Percentiles rank a stretch among this genome's conserved stretches.
These are phyloP conservation scores for Scleroderma citrinum DNA, from an alignment of 768 basidiomycete species.

Conservation along the genomic window DNA sequence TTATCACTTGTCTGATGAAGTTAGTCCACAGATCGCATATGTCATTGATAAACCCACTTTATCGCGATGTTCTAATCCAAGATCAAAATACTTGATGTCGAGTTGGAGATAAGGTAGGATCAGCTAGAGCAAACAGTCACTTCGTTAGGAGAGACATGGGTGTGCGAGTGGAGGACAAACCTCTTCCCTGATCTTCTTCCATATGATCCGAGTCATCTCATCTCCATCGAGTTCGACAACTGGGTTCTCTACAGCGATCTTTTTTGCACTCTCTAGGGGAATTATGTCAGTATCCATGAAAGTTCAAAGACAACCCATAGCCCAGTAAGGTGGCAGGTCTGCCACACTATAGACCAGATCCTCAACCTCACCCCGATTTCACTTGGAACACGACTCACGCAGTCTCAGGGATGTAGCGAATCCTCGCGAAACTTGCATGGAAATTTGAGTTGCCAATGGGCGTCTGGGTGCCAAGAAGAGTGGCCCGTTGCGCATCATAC, in stretches of 20 bases:
- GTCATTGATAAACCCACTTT: conserved; percentile 40
- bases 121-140: conserved; percentile 50
- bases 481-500: conserved; percentile 17
- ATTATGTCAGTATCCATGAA: background rate
- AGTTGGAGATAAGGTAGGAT: conserved; percentile 93
- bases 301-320: background rate
- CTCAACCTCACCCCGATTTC: background rate
- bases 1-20: conserved; percentile 78
- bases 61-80: conserved; percentile 93
- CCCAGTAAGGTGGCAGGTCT: background rate
- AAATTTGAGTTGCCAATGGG: conserved; percentile 16
- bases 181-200: conserved; percentile 96
- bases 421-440: conserved; percentile 18
- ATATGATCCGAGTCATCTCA: conserved; percentile 99
- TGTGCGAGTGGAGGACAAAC: conserved; percentile 36
- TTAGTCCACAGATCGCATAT: conserved; percentile 1
- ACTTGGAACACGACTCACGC: conserved; percentile 19
- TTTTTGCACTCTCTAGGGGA: conserved; percentile 28
- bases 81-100: conserved; percentile 97
- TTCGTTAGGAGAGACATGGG: background rate
- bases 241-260: conserved; percentile 82
- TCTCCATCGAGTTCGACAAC: conserved; percentile 95
- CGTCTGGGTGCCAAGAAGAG: conserved; percentile 20
- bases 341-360: background rate
- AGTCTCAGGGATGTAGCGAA: conserved; percentile 24